A percentile compares a stretch with the other conserved stretches of the same genome.
Evolutionary conservation across 73 alveolate species (phyloP).

Genomic region (Paramecium sonneborni): DNA sequence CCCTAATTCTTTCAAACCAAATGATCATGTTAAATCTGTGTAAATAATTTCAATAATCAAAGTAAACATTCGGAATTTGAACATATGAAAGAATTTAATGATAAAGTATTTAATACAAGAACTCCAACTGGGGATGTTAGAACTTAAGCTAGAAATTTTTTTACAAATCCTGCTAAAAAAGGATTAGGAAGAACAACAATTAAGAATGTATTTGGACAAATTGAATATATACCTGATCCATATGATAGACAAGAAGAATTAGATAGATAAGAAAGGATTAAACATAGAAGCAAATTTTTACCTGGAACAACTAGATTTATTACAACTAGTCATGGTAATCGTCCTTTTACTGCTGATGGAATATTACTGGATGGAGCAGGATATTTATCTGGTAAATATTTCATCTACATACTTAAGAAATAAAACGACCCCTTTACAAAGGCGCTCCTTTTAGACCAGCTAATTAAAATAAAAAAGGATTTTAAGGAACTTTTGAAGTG

Average conservation of each 20-base stretch:
- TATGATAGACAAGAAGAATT: constrained; percentile 39
- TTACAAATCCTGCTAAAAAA: constrained; percentile 54
- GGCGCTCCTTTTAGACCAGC: constrained; percentile 31
- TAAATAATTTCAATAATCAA: background rate
- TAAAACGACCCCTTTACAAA: background rate
- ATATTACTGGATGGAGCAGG: constrained; percentile 24
- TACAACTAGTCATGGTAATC: background rate
- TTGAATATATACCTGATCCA: constrained; percentile 58
- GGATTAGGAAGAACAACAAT: constrained; percentile 60
- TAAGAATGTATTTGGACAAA: constrained; percentile 26
- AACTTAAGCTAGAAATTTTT: constrained; percentile 32
- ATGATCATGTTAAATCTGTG: constrained; percentile 4
- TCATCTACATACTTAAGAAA: background rate
- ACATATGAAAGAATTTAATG: constrained; percentile 17
- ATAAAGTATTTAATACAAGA: background rate
- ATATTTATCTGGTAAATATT: background rate
- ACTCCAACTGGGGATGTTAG: constrained; percentile 10
- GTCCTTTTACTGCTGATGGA: constrained; percentile 5
- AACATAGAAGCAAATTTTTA: background rate
- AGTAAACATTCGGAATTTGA: constrained; percentile 31
- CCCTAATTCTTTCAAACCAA: constrained; percentile 2
- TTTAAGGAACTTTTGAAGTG: constrained; percentile 40
- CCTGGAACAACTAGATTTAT: constrained; percentile 29
- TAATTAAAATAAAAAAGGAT: background rate
- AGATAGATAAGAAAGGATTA: constrained; percentile 23